Conservation (phyloP, 78 protist species). For the Dictyostelium purpureum region DNA sequence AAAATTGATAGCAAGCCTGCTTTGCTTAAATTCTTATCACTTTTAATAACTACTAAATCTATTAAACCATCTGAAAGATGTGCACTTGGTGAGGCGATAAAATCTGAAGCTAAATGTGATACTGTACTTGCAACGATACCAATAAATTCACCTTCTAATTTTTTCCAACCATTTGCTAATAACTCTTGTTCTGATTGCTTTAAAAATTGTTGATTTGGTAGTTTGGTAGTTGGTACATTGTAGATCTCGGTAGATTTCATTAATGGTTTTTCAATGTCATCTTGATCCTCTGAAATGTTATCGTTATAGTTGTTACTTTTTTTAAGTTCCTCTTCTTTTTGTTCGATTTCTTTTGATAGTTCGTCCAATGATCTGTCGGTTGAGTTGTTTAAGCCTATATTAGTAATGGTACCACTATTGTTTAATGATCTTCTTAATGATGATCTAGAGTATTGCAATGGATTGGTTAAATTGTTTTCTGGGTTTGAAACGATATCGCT, state of each 20-base stretch:
- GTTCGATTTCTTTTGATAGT: neutral
- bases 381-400: neutral
- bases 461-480: neutral
- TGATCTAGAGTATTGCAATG: neutral
- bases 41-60: conserved; percentile 19
- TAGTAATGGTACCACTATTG: neutral
- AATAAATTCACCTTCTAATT: conserved; percentile 66
- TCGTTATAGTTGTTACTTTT: too few species aligned
- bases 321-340: neutral
- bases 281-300: neutral
- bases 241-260: neutral
- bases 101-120: conserved; percentile 59
- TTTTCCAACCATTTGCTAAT: conserved; percentile 15
- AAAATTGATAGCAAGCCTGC: conserved; percentile 13
- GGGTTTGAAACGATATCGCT: neutral
- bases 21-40: conserved; percentile 20
- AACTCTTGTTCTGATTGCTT: neutral
- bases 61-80: conserved; percentile 56
- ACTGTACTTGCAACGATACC: conserved; percentile 67
- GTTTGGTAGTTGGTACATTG: neutral
- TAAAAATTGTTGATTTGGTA: neutral
- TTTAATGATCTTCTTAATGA: conserved; percentile 3
- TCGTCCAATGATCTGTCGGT: neutral
- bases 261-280: neutral
- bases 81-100: conserved; percentile 69